Evolutionary conservation across 345 rosid genomes (phyloP), one percentile per base, ranked within the genome.

Genomic region (Aquilaria malaccensis): DNA sequence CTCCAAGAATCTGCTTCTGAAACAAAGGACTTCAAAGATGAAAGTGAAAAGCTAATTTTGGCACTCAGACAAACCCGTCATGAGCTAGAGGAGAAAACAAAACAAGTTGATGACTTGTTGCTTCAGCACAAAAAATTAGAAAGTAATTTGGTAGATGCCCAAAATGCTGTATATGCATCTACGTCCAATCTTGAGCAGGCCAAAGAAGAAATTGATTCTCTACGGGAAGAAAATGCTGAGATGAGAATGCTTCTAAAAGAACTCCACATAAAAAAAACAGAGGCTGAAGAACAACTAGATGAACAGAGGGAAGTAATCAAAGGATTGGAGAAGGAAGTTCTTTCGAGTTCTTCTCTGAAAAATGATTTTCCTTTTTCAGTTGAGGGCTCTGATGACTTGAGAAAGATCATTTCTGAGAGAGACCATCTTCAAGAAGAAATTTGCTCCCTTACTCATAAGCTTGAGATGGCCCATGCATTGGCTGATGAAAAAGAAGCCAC

Each of bases 401-500:
- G 70, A 69, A 70, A 65, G 64, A 68, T 74, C 33, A 47, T 70
- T 12, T 55, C 64, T 45, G 93, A 82, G 77, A 85, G 89, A 76
- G 89, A 83, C 50, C 68, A 82, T 55, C 87, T 87, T 47, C 65
- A 30, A 13, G 86, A 74, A 59, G 84, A 92, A 77, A 80, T 89
- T 61, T 45, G 67, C 75, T 77, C 77, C 32, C 62, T 92, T 66
- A 89, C 77, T 61, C 76, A 83, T 49, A 76, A 83, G 76, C 84
- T 89, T 68, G 84, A 77, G 60, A 64, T 86, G 85, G 85, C 87
- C 56, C 75, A 74, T 76, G 83, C 83, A 60, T 50, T 81, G 68
- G 95, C 84, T 67, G 96, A 92, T 75, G 98, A 89, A 82, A 85
- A 85, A 3, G 96, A 85, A 77, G 98, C 98, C 67, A 70, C 81